phyloP scores from a whole-genome alignment of 2,329 filamentous ascomycete species.

The Curvularia hawaiiensis region DNA sequence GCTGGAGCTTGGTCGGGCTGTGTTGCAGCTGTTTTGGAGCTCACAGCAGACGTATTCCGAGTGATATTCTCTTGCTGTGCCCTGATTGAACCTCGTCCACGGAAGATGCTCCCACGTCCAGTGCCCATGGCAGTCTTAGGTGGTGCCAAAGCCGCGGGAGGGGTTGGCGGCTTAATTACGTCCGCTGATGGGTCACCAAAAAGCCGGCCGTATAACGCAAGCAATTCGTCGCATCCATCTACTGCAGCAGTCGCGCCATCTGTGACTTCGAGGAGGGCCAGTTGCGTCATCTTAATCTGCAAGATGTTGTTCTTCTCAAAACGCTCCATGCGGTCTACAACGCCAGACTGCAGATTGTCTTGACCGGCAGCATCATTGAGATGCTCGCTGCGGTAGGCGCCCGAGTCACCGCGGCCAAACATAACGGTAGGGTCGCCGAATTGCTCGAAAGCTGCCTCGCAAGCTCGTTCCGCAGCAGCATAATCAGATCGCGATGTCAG shows the following conservation, averaged over 20 bases:
- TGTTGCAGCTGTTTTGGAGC: slow-evolving; percentile 31
- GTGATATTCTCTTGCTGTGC: slow-evolving; percentile 24
- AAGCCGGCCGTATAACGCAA: slow-evolving; percentile 79
- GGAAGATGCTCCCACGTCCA: slow-evolving; percentile 77
- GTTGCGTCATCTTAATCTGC: slow-evolving; percentile 95
- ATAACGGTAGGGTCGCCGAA: slow-evolving; percentile 74
- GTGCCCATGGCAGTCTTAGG: slow-evolving; percentile 67
- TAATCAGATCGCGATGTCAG: slow-evolving; percentile 88
- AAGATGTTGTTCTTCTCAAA: slow-evolving; percentile 85
- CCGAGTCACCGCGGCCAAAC: slow-evolving; percentile 65
- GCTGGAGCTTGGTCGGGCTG: slow-evolving; percentile 60
- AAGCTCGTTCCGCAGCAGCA: slow-evolving; percentile 77
- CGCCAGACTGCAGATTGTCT: slow-evolving; percentile 46
- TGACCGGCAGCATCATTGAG: slow-evolving; percentile 54
- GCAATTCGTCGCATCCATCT: slow-evolving; percentile 83
- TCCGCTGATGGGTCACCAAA: slow-evolving; percentile 66
- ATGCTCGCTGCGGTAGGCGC: slow-evolving; percentile 67
- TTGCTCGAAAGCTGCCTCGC: slow-evolving; percentile 89
- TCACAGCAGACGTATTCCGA: slow-evolving; percentile 34
- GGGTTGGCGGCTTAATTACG: slow-evolving; percentile 45
- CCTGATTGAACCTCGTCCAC: slow-evolving; percentile 48
- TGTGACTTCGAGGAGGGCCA: slow-evolving; percentile 79
- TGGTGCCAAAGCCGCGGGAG: slow-evolving; percentile 61
- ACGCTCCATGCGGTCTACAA: slow-evolving; percentile 80
- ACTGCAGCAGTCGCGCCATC: slow-evolving; percentile 86